phyloP scores from a whole-genome alignment of 345 rosid species.

The Dovyalis caffra region DNA sequence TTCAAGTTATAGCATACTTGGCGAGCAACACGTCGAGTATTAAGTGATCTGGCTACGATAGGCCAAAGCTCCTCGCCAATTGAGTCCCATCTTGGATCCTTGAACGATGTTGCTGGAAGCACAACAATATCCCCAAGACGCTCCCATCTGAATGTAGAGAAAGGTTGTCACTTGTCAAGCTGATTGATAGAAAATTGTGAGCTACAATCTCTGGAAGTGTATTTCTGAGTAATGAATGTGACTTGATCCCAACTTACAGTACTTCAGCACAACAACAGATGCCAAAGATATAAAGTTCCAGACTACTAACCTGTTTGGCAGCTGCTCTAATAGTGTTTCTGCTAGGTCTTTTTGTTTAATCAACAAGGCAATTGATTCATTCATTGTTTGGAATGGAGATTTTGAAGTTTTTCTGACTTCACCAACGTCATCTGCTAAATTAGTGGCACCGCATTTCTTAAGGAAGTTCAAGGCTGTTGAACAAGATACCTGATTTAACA shows the following conservation, averaged over 20 bases:
- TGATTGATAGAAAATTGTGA: background rate
- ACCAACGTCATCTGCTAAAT: constrained; percentile 44
- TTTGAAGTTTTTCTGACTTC: constrained; percentile 54
- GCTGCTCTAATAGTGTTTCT: constrained; percentile 51
- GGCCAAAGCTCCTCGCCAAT: constrained; percentile 75
- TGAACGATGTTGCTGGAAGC: constrained; percentile 74
- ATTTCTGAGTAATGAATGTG: no score
- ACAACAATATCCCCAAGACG: constrained; percentile 86
- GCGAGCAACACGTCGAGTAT: constrained; percentile 66
- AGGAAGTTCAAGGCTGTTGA: constrained; percentile 56
- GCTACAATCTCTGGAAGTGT: no score
- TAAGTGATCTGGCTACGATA: constrained; percentile 56
- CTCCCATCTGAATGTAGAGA: constrained; percentile 68
- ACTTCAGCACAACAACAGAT: background rate
- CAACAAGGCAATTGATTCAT: constrained; percentile 51
- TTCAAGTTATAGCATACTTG: constrained; percentile 49
- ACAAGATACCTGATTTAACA: constrained; percentile 44
- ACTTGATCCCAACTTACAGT: background rate
- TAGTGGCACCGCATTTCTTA: constrained; percentile 56
- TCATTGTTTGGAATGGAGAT: constrained; percentile 61
- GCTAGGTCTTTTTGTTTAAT: constrained; percentile 54
- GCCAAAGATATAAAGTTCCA: constrained; percentile 12
- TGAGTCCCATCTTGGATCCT: constrained; percentile 70
- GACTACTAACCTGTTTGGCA: constrained; percentile 64
- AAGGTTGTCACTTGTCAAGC: background rate